A percentile compares a stretch with the other conserved stretches of the same genome.
Evolutionary conservation across 345 rosid genomes (phyloP).

Genomic region (Hypericum androsaemum): DNA sequence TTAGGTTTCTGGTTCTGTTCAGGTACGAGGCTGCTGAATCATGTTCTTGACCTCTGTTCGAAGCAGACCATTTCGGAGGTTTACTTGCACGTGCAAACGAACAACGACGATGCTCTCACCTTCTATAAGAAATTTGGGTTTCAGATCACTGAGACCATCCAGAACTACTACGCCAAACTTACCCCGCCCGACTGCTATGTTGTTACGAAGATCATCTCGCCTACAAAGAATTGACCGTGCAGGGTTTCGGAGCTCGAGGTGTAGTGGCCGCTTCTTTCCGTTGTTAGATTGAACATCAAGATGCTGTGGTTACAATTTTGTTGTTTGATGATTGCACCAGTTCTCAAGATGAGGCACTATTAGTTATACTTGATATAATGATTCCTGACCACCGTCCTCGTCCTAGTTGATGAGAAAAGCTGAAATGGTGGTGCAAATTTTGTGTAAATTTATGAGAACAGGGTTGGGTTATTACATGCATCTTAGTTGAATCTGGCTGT

Average conservation of each 20-base stretch:
- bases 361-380: no score
- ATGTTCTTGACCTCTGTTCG: conserved; percentile 67
- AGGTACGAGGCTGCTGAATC: conserved; percentile 84
- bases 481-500: no score
- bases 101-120: conserved; percentile 90
- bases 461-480: no score
- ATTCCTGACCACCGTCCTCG: no score
- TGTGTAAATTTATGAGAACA: no score
- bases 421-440: no score
- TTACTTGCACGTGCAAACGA: conserved; percentile 96
- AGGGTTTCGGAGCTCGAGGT: not conserved
- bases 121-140: conserved; percentile 92
- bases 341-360: no score
- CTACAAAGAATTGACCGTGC: conserved; percentile 37
- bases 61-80: conserved; percentile 67
- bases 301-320: no score
- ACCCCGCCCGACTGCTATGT: conserved; percentile 81
- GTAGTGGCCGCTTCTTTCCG: no score
- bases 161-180: conserved; percentile 75
- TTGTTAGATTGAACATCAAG: no score
- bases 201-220: conserved; percentile 49
- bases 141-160: conserved; percentile 71
- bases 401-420: no score
- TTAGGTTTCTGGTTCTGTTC: conserved; percentile 19
- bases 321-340: no score